Percentiles rank a stretch among this genome's conserved stretches.
Evolutionary conservation across 2,329 filamentous ascomycete species (phyloP).

Genomic region (Aspergillus thermomutatus): DNA sequence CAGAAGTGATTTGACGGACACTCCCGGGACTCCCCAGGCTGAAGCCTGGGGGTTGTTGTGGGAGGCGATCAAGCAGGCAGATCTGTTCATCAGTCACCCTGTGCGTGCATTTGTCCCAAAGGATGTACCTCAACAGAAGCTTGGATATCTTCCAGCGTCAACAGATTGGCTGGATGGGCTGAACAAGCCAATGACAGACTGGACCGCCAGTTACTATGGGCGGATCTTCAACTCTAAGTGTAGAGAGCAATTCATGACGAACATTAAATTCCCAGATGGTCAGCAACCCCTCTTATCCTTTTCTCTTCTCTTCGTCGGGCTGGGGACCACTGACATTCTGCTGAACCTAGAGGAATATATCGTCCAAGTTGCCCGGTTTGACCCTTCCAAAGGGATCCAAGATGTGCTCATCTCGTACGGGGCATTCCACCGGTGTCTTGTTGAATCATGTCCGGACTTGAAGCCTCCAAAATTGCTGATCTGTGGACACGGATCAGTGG

Average conservation of each 20-base stretch:
- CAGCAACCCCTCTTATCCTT: not conserved
- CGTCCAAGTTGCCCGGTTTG: conserved; percentile 76
- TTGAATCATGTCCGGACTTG: conserved; percentile 46
- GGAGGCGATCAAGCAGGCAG: conserved; percentile 65
- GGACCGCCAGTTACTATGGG: conserved; percentile 70
- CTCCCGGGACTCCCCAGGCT: conserved; percentile 62
- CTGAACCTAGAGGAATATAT: conserved; percentile 66
- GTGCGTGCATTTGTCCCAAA: conserved; percentile 71
- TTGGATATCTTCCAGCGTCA: conserved; percentile 74
- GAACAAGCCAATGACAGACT: conserved; percentile 69
- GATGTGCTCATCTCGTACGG: conserved; percentile 74
- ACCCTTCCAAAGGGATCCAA: conserved; percentile 77
- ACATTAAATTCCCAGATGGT: conserved; percentile 37
- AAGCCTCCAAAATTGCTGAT: conserved; percentile 69
- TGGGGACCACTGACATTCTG: conserved; percentile 31
- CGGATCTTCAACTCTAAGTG: conserved; percentile 66
- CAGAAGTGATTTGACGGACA: conserved; percentile 66
- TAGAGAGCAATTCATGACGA: conserved; percentile 53
- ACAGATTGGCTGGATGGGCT: conserved; percentile 82
- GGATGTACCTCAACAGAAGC: conserved; percentile 62
- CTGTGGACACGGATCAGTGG: conserved; percentile 74
- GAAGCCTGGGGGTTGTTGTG: conserved; percentile 75
- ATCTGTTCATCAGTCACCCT: conserved; percentile 80
- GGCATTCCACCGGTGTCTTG: conserved; percentile 62
- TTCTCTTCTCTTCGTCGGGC: not conserved